A percentile compares a stretch with the other conserved stretches of the same genome.
Conservation (phyloP, 352 stramenopile genomes). For the Pythium aphanidermatum region DNA sequence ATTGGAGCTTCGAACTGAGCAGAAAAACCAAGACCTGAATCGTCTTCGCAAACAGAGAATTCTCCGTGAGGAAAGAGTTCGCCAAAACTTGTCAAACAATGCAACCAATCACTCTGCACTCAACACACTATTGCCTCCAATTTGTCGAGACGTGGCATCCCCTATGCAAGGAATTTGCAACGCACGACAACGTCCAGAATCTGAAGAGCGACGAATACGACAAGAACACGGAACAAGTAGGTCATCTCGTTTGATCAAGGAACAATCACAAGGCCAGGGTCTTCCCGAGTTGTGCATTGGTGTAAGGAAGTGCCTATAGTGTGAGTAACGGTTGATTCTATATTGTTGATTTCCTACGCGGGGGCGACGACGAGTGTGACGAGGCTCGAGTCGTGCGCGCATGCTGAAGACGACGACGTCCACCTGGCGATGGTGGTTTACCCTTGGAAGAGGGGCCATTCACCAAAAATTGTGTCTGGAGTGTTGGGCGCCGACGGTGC, state of each 20-base stretch:
- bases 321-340: constrained; percentile 6
- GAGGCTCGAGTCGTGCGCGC: constrained; percentile 9
- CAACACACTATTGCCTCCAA: background rate
- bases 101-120: constrained; percentile 8
- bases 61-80: constrained; percentile 33
- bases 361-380: constrained; percentile 13
- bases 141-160: background rate
- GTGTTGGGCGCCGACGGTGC: constrained; percentile 19
- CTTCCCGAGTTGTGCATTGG: too few relatives aligned
- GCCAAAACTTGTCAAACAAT: constrained; percentile 24
- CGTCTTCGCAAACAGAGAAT: constrained; percentile 36
- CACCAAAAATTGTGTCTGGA: constrained; percentile 19
- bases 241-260: too few relatives aligned
- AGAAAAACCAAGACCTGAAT: constrained; percentile 35
- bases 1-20: constrained; percentile 30
- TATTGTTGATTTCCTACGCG: constrained; percentile 15
- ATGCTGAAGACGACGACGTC: constrained; percentile 23
- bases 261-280: too few relatives aligned
- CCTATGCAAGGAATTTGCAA: too few relatives aligned
- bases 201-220: too few relatives aligned
- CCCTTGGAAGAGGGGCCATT: constrained; percentile 15
- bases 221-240: too few relatives aligned
- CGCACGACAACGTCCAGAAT: too few relatives aligned
- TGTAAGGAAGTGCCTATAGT: too few relatives aligned
- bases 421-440: constrained; percentile 19